Evolutionary conservation across 2,329 filamentous ascomycete genomes (phyloP).

Genomic region (Stachybotrys chlorohalonatus): DNA sequence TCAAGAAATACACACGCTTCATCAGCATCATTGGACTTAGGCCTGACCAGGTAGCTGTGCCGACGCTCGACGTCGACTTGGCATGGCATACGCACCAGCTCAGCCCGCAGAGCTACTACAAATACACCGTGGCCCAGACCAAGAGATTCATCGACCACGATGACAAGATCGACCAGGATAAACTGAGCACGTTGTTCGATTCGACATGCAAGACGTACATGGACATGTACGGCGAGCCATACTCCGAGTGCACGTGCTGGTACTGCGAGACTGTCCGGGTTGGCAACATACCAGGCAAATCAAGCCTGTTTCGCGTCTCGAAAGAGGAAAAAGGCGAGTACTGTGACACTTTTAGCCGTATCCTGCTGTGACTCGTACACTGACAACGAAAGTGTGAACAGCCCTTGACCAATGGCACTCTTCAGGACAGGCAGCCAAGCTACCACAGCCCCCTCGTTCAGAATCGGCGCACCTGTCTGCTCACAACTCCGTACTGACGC

Average conservation of each 20-base stretch:
- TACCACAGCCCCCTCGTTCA: constrained; percentile 35
- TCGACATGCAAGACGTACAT: constrained; percentile 67
- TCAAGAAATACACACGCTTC: constrained; percentile 58
- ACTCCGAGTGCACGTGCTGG: constrained; percentile 74
- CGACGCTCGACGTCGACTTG: constrained; percentile 66
- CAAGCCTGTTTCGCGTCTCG: constrained; percentile 34
- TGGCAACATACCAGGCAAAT: constrained; percentile 38
- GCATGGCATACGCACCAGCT: constrained; percentile 80
- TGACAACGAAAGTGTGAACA: not conserved
- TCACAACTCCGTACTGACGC: constrained; percentile 52
- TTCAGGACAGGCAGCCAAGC: constrained; percentile 30
- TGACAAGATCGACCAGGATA: constrained; percentile 67
- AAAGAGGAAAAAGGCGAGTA: constrained; percentile 32
- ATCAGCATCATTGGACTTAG: constrained; percentile 45
- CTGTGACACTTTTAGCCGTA: not conserved
- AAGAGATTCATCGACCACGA: constrained; percentile 67
- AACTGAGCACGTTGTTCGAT: constrained; percentile 56
- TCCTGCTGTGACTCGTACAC: not conserved
- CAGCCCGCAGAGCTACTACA: constrained; percentile 52
- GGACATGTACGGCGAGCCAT: constrained; percentile 53
- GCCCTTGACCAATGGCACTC: constrained; percentile 32
- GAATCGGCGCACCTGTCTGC: constrained; percentile 61
- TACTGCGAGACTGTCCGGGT: constrained; percentile 58
- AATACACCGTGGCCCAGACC: constrained; percentile 38
- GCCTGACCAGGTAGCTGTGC: constrained; percentile 45